phyloP scores from a whole-genome alignment of 371 early-diverging fungal species.

The Zychaea mexicana region DNA sequence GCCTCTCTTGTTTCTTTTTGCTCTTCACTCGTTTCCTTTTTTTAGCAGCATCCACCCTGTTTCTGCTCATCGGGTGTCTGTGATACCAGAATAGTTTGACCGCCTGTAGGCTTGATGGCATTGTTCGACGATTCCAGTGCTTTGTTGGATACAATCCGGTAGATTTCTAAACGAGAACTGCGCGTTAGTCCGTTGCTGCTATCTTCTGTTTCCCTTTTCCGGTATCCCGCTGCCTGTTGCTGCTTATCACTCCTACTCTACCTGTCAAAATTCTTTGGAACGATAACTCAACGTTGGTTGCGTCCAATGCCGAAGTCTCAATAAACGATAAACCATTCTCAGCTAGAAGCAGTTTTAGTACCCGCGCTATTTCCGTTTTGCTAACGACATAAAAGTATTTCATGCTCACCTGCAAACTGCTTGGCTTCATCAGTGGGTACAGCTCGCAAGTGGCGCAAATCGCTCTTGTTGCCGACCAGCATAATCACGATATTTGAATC shows the following conservation, averaged over 20 bases:
- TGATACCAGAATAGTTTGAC: constrained; percentile 76
- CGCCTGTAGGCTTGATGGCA: constrained; percentile 73
- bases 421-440: constrained; percentile 97
- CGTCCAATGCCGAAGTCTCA: constrained; percentile 95
- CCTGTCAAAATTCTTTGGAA: constrained; percentile 93
- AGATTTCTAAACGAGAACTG: constrained; percentile 70
- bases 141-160: constrained; percentile 92
- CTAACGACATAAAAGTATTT: too few relatives aligned
- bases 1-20: too few relatives aligned
- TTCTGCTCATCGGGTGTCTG: constrained; percentile 71
- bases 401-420: constrained; percentile 92
- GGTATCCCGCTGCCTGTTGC: neutral
- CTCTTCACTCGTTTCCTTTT: neutral
- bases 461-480: constrained; percentile 99
- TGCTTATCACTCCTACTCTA: constrained; percentile 50
- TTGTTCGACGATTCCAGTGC: constrained; percentile 80
- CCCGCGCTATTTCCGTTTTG: too few relatives aligned
- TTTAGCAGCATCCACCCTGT: constrained; percentile 70
- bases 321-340: constrained; percentile 92
- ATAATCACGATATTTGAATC: constrained; percentile 98
- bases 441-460: constrained; percentile 94
- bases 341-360: constrained; percentile 42
- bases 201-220: neutral
- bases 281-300: constrained; percentile 92
- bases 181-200: too few relatives aligned